A percentile compares a stretch with the other conserved stretches of the same genome.
These are phyloP conservation scores for Nitzschia putrida DNA, from an alignment of 108 stramenopile genomes.

Conservation along the genomic window DNA sequence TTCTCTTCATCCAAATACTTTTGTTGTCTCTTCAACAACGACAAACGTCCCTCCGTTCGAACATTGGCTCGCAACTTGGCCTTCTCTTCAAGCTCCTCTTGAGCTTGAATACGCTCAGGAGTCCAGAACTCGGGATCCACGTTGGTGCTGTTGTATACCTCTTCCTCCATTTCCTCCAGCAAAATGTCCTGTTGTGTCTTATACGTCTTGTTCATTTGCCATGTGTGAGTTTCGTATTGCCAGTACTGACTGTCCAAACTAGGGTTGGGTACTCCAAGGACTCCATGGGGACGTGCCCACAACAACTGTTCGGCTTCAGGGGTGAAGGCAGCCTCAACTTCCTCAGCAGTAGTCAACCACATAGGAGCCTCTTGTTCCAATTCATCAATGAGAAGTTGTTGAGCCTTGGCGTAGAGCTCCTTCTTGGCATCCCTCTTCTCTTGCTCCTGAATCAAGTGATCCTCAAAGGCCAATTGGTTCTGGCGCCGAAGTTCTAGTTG, in stretches of 20 bases:
- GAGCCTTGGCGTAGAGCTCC: slow-evolving; percentile 52
- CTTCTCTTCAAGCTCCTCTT: slow-evolving; percentile 57
- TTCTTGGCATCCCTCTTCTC: slow-evolving; percentile 52
- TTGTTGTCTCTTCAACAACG: slow-evolving; percentile 69
- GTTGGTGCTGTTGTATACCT: slow-evolving; percentile 67
- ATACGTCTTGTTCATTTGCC: slow-evolving; percentile 68
- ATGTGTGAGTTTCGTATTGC: slow-evolving; percentile 79
- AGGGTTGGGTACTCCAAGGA: slow-evolving; percentile 75
- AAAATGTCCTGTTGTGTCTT: slow-evolving; percentile 59
- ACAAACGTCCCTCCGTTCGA: slow-evolving; percentile 57
- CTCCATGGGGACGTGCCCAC: slow-evolving; percentile 67
- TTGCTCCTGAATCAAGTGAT: slow-evolving; percentile 63
- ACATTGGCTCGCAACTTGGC: slow-evolving; percentile 78
- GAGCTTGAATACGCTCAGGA: slow-evolving; percentile 53
- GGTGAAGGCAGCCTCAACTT: slow-evolving; percentile 79
- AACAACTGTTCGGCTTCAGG: slow-evolving; percentile 63
- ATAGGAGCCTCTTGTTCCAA: slow-evolving; percentile 72
- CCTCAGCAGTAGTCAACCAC: slow-evolving; percentile 80
- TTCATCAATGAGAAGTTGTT: slow-evolving; percentile 70
- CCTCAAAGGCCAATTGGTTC: slow-evolving; percentile 53
- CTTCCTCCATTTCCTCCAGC: slow-evolving; percentile 63
- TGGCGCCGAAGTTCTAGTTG: slow-evolving; percentile 54
- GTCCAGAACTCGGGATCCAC: slow-evolving; percentile 72
- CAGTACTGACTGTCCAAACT: slow-evolving; percentile 76
- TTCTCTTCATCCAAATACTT: slow-evolving; percentile 62